These are phyloP conservation scores for Aspergillus biplanus DNA, from an alignment of 495 filamentous ascomycete genomes.

Conservation along the genomic window DNA sequence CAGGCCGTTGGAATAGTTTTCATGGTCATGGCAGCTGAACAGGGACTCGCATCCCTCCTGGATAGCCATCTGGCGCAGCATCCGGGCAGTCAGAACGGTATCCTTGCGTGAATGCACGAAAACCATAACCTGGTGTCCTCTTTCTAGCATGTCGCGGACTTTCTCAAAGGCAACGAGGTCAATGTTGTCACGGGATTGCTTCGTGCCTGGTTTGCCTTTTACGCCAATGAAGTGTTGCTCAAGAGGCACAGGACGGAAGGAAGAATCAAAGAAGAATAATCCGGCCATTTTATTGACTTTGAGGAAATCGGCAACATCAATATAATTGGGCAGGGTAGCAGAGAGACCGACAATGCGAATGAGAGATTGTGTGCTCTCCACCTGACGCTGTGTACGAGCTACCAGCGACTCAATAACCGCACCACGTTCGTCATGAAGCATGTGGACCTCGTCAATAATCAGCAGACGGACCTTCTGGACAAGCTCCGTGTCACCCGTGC, in stretches of 20 bases:
- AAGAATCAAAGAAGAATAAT: slow-evolving; percentile 95
- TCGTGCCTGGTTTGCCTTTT: slow-evolving; percentile 84
- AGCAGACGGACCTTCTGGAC: slow-evolving; percentile 95
- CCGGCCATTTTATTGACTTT: slow-evolving; percentile 93
- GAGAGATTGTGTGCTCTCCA: slow-evolving; percentile 95
- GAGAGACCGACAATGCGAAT: slow-evolving; percentile 96
- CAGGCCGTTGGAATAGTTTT: slow-evolving; percentile 70
- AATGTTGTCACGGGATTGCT: slow-evolving; percentile 81
- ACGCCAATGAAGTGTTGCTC: slow-evolving; percentile 98
- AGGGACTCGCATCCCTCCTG: slow-evolving; percentile 78
- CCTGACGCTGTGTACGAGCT: slow-evolving; percentile 90
- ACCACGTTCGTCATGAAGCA: slow-evolving; percentile 97
- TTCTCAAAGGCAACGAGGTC: slow-evolving; percentile 89
- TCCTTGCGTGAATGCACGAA: slow-evolving; percentile 98
- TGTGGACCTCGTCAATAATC: slow-evolving; percentile 99
- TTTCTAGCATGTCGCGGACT: slow-evolving; percentile 87
- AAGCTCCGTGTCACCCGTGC: slow-evolving; percentile 94
- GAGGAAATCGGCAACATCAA: slow-evolving; percentile 95
- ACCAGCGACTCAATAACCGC: slow-evolving; percentile 95
- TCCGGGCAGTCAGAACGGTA: slow-evolving; percentile 84
- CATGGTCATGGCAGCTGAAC: slow-evolving; percentile 71
- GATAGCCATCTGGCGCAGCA: slow-evolving; percentile 81
- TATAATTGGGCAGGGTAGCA: slow-evolving; percentile 92
- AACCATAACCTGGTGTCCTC: slow-evolving; percentile 95
- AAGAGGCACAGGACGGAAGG: slow-evolving; percentile 93